These are phyloP conservation scores for Intubia oerlemansii DNA, from an alignment of 2,329 filamentous ascomycete species.

Conservation along the genomic window DNA sequence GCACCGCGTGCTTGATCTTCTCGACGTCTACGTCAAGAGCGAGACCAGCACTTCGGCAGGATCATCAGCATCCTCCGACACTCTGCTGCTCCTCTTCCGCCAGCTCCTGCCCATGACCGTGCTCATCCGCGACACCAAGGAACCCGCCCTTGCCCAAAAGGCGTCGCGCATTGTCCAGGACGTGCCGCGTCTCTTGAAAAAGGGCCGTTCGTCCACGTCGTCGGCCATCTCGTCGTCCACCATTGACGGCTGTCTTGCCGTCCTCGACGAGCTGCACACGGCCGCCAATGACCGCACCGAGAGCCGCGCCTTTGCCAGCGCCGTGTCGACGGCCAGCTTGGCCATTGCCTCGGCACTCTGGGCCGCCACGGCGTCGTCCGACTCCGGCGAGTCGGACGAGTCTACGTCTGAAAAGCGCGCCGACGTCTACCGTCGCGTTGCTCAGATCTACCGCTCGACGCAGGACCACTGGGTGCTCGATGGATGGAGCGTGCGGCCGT, in stretches of 20 bases:
- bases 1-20: constrained; percentile 70
- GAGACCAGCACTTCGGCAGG: background rate
- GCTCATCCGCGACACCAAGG: constrained; percentile 54
- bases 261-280: constrained; percentile 51
- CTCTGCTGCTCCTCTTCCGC: constrained; percentile 34
- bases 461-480: constrained; percentile 37
- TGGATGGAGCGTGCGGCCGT: constrained; percentile 36
- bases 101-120: constrained; percentile 57
- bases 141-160: constrained; percentile 54
- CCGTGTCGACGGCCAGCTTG: constrained; percentile 52
- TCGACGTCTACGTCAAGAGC: constrained; percentile 59
- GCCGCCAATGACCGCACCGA: constrained; percentile 35
- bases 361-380: constrained; percentile 14
- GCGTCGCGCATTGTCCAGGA: constrained; percentile 50
- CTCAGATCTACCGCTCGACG: constrained; percentile 41
- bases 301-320: constrained; percentile 44
- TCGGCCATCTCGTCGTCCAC: constrained; percentile 12
- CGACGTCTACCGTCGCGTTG: constrained; percentile 27
- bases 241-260: constrained; percentile 22
- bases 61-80: too few species aligned
- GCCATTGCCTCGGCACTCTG: constrained; percentile 43
- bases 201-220: constrained; percentile 16
- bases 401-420: constrained; percentile 19
- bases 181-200: constrained; percentile 47
- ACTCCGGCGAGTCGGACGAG: background rate